phyloP scores from a whole-genome alignment of 2,329 filamentous ascomycete species.

The Colletotrichum sublineola region DNA sequence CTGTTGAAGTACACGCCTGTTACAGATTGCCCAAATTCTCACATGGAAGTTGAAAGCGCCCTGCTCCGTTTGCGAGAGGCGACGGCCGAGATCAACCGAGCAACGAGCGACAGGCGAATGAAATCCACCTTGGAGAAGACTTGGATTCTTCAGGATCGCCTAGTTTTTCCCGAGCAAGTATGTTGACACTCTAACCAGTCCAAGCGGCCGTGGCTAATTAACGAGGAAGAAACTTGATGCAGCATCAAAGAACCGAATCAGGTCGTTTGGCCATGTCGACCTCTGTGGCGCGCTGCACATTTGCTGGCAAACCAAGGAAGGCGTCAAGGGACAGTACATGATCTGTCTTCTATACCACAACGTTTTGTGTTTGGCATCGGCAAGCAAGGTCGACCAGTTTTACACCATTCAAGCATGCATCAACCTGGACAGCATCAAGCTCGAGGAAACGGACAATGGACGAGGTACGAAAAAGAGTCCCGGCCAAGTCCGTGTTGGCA shows the following conservation, averaged over 20 bases:
- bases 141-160: slow-evolving; percentile 85
- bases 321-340: slow-evolving; percentile 83
- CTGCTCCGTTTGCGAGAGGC: slow-evolving; percentile 79
- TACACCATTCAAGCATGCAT: slow-evolving; percentile 85
- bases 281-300: slow-evolving; percentile 88
- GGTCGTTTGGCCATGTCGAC: slow-evolving; percentile 82
- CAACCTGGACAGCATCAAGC: slow-evolving; percentile 71
- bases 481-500: neutral
- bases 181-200: slow-evolving; percentile 43
- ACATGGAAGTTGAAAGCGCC: slow-evolving; percentile 82
- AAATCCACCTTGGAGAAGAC: slow-evolving; percentile 82
- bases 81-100: slow-evolving; percentile 84
- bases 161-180: slow-evolving; percentile 81
- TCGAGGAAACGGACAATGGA: slow-evolving; percentile 82
- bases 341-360: slow-evolving; percentile 87
- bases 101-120: slow-evolving; percentile 81
- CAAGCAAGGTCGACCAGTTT: slow-evolving; percentile 72
- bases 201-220: neutral
- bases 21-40: slow-evolving; percentile 85
- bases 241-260: slow-evolving; percentile 75
- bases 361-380: slow-evolving; percentile 81
- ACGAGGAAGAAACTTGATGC: slow-evolving; percentile 62
- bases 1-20: slow-evolving; percentile 86
- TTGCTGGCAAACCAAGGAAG: slow-evolving; percentile 80
- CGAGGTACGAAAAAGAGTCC: slow-evolving; percentile 66